phyloP scores from a whole-genome alignment of 2,329 filamentous ascomycete genomes.

The Fusarium brachygibbosum region DNA sequence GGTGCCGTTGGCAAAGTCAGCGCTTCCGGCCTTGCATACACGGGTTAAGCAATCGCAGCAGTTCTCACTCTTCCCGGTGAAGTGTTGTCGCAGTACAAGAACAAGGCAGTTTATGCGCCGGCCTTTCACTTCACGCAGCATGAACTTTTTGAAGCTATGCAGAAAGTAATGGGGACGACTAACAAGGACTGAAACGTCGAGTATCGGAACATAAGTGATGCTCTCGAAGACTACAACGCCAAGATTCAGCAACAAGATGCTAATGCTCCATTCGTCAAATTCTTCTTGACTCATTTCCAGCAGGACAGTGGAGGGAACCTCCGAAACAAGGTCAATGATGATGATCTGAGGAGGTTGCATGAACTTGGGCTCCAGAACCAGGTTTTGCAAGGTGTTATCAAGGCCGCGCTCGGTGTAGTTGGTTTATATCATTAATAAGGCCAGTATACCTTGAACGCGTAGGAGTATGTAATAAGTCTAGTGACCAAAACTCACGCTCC shows the following conservation, averaged over 20 bases:
- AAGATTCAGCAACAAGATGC: conserved; percentile 12
- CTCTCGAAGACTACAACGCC: conserved; percentile 6
- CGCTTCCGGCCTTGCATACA: conserved; percentile 3
- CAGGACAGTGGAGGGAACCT: conserved; percentile 12
- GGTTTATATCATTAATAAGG: background rate
- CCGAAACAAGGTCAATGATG: conserved; percentile 10
- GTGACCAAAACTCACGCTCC: background rate
- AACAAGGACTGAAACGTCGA: conserved; percentile 24
- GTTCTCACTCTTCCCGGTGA: conserved; percentile 2
- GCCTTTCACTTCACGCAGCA: conserved; percentile 6
- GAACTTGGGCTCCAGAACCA: conserved; percentile 15
- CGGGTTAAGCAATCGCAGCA: conserved; percentile 16
- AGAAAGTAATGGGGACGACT: conserved; percentile 3
- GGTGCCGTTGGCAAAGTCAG: conserved; percentile 4
- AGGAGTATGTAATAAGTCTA: background rate
- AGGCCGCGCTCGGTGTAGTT: background rate
- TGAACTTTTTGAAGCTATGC: conserved; percentile 25
- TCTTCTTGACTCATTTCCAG: conserved; percentile 29
- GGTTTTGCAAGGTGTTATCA: conserved; percentile 1
- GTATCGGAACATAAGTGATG: conserved; percentile 4
- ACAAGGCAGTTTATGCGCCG: conserved; percentile 23
- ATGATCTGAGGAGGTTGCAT: conserved; percentile 4
- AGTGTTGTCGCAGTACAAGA: conserved; percentile 15
- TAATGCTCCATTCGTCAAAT: conserved; percentile 17
- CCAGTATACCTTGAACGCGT: background rate